Evolutionary conservation across 1,284 basidiomycete species (phyloP).

Genomic region (Cystobasidium pallidum): DNA sequence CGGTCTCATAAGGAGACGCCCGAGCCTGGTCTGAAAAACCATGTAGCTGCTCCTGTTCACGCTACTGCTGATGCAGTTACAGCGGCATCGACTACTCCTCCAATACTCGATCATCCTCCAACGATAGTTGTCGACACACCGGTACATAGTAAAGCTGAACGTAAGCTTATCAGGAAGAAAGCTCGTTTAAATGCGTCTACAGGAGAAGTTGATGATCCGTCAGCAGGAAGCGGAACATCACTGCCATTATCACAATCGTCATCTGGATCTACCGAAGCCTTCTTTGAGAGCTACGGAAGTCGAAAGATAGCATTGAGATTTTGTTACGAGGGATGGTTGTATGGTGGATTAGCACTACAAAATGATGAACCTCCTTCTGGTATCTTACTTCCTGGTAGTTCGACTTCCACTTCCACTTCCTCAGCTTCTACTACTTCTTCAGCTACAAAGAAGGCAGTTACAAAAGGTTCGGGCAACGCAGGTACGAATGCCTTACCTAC

Average conservation of each 20-base stretch:
- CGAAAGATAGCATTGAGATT: conserved; percentile 92
- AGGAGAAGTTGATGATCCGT: not conserved
- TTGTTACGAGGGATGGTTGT: conserved; percentile 88
- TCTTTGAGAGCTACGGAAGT: conserved; percentile 57
- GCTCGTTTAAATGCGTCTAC: not conserved
- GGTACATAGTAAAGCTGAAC: conserved; percentile 10
- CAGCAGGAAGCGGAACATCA: not conserved
- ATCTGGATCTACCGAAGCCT: not conserved
- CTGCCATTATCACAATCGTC: too few relatives aligned
- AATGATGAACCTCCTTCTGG: conserved; percentile 60
- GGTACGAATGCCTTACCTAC: conserved; percentile 68
- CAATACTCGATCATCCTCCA: conserved; percentile 16
- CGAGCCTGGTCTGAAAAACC: not conserved
- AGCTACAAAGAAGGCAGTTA: not conserved
- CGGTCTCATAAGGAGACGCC: not conserved
- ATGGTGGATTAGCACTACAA: conserved; percentile 86
- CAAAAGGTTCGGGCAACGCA: not conserved
- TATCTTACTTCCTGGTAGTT: not conserved
- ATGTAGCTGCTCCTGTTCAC: not conserved
- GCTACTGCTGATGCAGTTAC: not conserved
- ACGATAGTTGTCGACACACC: not conserved
- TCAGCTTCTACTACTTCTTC: not conserved
- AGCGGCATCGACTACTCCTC: not conserved
- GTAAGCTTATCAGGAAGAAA: conserved; percentile 14
- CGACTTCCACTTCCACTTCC: conserved; percentile 50